These are phyloP conservation scores for Phyllachora maydis DNA, from an alignment of 2,329 filamentous ascomycete genomes.

Conservation along the genomic window DNA sequence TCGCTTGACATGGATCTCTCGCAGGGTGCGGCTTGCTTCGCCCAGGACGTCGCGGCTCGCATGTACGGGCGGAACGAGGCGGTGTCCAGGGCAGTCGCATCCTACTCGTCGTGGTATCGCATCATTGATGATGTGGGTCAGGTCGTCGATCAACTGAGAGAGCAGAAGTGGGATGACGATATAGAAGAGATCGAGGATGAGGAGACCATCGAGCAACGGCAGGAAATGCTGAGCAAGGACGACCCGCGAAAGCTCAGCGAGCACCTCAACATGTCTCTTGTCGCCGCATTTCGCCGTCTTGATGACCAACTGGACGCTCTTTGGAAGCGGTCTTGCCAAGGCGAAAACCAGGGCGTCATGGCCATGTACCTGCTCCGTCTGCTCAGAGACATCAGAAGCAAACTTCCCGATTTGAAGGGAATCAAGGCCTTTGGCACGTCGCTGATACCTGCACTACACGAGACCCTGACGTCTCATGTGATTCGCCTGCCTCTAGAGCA, in stretches of 20 bases:
- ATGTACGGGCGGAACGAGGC: conserved; percentile 52
- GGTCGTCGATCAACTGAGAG: conserved; percentile 42
- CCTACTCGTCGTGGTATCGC: conserved; percentile 55
- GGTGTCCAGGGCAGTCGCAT: conserved; percentile 37
- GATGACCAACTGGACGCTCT: conserved; percentile 29
- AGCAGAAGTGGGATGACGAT: conserved; percentile 57
- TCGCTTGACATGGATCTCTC: conserved; percentile 44
- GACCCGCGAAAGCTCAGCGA: conserved; percentile 16
- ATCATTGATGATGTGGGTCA: conserved; percentile 46
- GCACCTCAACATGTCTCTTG: conserved; percentile 12
- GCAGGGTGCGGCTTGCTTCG: conserved; percentile 45
- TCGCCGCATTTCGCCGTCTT: conserved; percentile 20
- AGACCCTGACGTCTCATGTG: conserved; percentile 33
- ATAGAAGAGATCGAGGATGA: conserved; percentile 57
- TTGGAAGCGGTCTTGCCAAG: conserved; percentile 23
- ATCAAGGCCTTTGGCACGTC: conserved; percentile 35
- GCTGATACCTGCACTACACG: conserved; percentile 44
- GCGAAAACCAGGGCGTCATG: conserved; percentile 25
- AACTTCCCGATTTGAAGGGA: conserved; percentile 31
- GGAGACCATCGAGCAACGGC: conserved; percentile 42
- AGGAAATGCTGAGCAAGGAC: conserved; percentile 48
- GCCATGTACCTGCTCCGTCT: conserved; percentile 52
- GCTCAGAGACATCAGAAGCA: conserved; percentile 50
- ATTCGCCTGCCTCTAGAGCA: conserved; percentile 24
- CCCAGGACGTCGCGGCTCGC: conserved; percentile 45